Evolutionary conservation across 1,139 yeast species (phyloP).

Genomic region (Yamadazyma dushanensis): DNA sequence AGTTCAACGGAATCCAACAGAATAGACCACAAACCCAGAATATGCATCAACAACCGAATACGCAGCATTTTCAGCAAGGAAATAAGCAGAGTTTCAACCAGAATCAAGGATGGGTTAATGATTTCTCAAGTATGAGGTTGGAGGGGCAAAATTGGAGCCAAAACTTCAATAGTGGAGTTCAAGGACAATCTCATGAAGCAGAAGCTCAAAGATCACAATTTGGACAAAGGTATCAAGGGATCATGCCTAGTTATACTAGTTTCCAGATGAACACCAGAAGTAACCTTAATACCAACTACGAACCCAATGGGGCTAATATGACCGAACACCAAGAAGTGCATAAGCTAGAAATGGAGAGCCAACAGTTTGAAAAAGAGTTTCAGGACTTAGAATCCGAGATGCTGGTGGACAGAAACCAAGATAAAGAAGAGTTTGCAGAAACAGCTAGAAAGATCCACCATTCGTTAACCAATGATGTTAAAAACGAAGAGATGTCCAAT

Average conservation of each 20-base stretch:
- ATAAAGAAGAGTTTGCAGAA: conserved; percentile 41
- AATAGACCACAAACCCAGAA: not conserved
- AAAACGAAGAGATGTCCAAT: conserved; percentile 24
- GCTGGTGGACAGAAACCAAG: conserved; percentile 15
- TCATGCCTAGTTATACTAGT: conserved; percentile 3
- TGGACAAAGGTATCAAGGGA: not conserved
- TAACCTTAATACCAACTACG: conserved; percentile 13
- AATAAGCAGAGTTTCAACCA: conserved; percentile 2
- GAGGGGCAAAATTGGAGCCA: conserved; percentile 2
- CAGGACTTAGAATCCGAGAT: conserved; percentile 38
- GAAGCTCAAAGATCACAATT: not conserved
- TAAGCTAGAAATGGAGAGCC: conserved; percentile 26
- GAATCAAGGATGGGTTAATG: conserved; percentile 31
- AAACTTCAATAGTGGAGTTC: not conserved
- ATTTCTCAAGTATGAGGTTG: conserved; percentile 30
- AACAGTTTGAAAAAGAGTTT: conserved; percentile 37
- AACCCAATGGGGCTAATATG: conserved; percentile 8
- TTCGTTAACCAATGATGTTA: conserved; percentile 26
- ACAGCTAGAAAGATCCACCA: conserved; percentile 40
- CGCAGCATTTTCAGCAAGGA: conserved; percentile 1
- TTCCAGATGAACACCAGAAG: conserved; percentile 10
- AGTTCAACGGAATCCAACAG: conserved; percentile 14
- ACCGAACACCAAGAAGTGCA: conserved; percentile 36
- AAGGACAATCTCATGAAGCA: not conserved
- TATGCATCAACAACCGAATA: conserved; percentile 3